Conservation (phyloP, 2,329 filamentous ascomycete genomes). For the Diplocarpon rosae region DNA sequence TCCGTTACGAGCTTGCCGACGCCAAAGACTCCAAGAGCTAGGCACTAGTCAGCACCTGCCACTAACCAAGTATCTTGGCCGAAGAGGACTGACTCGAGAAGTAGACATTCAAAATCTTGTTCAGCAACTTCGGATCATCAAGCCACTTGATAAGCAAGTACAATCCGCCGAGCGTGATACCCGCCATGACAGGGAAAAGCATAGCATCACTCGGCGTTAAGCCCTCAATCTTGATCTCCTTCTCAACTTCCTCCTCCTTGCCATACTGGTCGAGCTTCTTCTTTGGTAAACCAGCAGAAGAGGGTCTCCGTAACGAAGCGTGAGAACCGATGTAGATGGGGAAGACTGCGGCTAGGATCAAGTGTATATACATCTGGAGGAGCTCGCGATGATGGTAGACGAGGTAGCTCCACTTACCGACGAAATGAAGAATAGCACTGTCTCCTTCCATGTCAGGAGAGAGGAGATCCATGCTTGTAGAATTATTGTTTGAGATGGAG, state of each 20-base stretch:
- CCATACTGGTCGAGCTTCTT: constrained; percentile 35
- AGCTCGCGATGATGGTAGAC: constrained; percentile 19
- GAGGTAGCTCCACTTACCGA: constrained; percentile 18
- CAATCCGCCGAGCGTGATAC: constrained; percentile 56
- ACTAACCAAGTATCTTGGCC: neutral
- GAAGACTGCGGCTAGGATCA: constrained; percentile 59
- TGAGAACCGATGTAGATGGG: constrained; percentile 80
- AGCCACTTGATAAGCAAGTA: constrained; percentile 89
- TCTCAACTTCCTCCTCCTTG: constrained; percentile 34
- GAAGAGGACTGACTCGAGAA: constrained; percentile 41
- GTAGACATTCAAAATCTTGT: constrained; percentile 73
- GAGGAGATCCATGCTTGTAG: constrained; percentile 11
- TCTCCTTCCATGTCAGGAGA: constrained; percentile 15
- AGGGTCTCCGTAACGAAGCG: constrained; percentile 72
- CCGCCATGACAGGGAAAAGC: constrained; percentile 72
- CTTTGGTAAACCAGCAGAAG: constrained; percentile 56
- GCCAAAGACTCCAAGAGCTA: constrained; percentile 62
- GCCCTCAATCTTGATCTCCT: constrained; percentile 54
- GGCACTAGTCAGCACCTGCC: neutral
- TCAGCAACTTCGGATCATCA: constrained; percentile 68
- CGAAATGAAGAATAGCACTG: constrained; percentile 16
- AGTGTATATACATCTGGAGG: constrained; percentile 32
- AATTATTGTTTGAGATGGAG: too few relatives aligned
- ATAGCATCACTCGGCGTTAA: constrained; percentile 71
- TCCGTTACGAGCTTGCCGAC: constrained; percentile 67